Evolutionary conservation across 148 eudicot species (phyloP), one percentile per base, ranked within the genome.

Genomic region (Persicaria maculosa): DNA sequence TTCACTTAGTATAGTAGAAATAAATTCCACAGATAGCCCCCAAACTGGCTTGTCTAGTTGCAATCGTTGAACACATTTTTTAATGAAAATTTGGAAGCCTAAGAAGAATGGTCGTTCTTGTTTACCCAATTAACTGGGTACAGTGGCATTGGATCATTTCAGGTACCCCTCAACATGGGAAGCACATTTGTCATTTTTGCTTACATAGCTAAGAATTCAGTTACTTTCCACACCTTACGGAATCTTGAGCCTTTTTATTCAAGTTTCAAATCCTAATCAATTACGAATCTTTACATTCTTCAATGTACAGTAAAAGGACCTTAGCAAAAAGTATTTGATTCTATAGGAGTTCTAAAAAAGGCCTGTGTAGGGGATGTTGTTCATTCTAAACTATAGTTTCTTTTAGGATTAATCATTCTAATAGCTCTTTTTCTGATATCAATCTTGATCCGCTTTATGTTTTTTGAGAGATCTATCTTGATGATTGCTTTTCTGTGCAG

Each of bases 401-500:
- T 65, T 65, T 17, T 65, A 65, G 68, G 68, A 62, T 62, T 62
- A 62, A 36, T 62, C 44, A 62, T 57, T 31, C 1, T 57, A 19
- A 9, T 57, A 57, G 31, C 10, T 20, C 10, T 17, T 7, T 11
- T 57, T 57, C 1, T 57, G n/a, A 31, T 36, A 11, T 36, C 44
- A 9, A 5, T 59, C 65, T 9, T 59, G 11, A 22, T 61, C 68
- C 31, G 44, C 68, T 61, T n/a, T 5, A 8, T 61, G 40, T 36
- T 7, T 31, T 36, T 14, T 58, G 64, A 58, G 10, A 65, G 9
- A 14, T 45, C 40, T 22, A 4, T 65, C 70, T 19, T 40, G 19
- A 15, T 54, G 47, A 43, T 43, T 71, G 8, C 73, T 50, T 67
- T 14, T 82, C 11, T 83, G 47, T 83, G 80, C 90, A 95, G 98